Conservation (phyloP, 257 asterid genomes). For the Przewalskia tangutica region DNA sequence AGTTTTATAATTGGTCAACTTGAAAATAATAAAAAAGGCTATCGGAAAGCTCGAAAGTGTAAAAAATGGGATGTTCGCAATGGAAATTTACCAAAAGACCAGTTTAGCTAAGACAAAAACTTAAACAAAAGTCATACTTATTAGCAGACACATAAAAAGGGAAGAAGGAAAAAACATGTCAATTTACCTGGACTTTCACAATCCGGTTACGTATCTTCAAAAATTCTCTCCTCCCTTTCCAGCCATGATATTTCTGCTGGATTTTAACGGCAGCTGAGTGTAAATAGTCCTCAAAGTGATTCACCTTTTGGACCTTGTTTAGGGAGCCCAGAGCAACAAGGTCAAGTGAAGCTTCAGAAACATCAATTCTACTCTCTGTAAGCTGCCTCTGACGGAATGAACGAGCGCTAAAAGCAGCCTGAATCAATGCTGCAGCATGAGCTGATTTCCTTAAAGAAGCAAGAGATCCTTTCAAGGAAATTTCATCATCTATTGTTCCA, state of each 20-base stretch:
- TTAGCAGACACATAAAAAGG: neutral
- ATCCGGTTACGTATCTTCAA: conserved; percentile 11
- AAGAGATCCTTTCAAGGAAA: conserved; percentile 15
- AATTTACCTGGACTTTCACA: conserved; percentile 20
- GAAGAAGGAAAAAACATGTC: neutral
- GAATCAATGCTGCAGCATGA: conserved; percentile 16
- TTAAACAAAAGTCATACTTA: neutral
- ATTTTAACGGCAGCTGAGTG: conserved; percentile 18
- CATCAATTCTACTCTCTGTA: neutral
- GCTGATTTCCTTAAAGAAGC: conserved; percentile 17
- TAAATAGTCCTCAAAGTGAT: conserved; percentile 14
- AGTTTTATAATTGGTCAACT: neutral
- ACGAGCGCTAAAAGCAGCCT: conserved; percentile 15
- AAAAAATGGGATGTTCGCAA: neutral
- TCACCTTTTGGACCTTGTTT: conserved; percentile 14
- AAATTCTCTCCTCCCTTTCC: conserved; percentile 23
- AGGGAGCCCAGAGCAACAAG: conserved; percentile 13
- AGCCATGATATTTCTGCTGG: conserved; percentile 20
- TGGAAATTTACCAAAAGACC: neutral
- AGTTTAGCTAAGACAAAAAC: neutral
- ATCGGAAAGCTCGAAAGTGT: neutral
- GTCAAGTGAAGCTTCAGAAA: conserved; percentile 7
- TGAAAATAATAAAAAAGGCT: neutral
- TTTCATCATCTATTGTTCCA: conserved; percentile 1
- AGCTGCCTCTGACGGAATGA: conserved; percentile 11